Percentiles rank a stretch among this genome's conserved stretches.
Conservation (phyloP, 371 early-diverging fungal species). For the Batrachochytrium dendrobatidis region DNA sequence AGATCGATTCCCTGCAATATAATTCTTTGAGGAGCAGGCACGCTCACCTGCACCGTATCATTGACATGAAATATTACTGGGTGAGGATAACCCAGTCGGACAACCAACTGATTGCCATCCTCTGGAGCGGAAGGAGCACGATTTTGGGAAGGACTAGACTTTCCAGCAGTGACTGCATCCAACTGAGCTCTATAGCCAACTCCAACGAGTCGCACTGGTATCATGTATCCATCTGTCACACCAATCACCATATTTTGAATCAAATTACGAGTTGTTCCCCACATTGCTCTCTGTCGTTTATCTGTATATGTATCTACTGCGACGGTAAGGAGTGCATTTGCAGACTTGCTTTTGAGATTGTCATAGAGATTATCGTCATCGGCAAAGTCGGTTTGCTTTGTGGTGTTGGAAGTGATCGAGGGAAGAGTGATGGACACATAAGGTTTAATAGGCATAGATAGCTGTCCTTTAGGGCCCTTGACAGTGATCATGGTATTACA, state of each 20-base stretch:
- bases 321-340: slow-evolving; percentile 63
- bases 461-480: slow-evolving; percentile 74
- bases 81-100: slow-evolving; percentile 89
- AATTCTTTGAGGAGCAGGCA: slow-evolving; percentile 83
- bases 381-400: too few species aligned
- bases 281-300: slow-evolving; percentile 67
- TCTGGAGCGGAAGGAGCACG: not conserved
- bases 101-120: slow-evolving; percentile 32
- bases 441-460: slow-evolving; percentile 68
- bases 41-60: slow-evolving; percentile 61
- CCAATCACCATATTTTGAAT: slow-evolving; percentile 82
- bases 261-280: slow-evolving; percentile 92
- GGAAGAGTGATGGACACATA: slow-evolving; percentile 41
- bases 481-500: slow-evolving; percentile 44
- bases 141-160: too few species aligned
- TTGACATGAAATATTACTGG: slow-evolving; percentile 75
- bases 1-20: slow-evolving; percentile 71
- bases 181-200: slow-evolving; percentile 90
- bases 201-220: slow-evolving; percentile 80
- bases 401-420: not conserved
- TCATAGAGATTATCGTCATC: slow-evolving; percentile 52
- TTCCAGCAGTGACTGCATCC: too few species aligned
- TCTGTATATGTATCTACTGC: slow-evolving; percentile 50
- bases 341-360: slow-evolving; percentile 51
- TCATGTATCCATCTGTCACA: slow-evolving; percentile 82